Conservation (phyloP, 1,284 basidiomycete genomes). For the Puccinia coronata region DNA sequence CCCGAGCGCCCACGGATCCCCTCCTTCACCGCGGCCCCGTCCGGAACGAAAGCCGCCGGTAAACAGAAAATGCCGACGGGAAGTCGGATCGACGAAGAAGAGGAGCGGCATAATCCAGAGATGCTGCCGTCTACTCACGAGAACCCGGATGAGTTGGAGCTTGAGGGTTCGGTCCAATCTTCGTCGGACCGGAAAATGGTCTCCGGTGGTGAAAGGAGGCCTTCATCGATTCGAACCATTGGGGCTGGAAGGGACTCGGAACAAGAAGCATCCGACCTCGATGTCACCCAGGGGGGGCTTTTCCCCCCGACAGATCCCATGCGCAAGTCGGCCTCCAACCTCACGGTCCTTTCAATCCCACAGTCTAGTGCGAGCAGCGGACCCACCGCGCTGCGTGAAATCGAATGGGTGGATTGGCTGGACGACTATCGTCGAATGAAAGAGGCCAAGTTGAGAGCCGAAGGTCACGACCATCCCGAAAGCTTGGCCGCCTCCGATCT, state of each 20-base stretch:
- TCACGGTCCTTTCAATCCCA: conserved; percentile 49
- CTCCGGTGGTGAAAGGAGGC: background rate
- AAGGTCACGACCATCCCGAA: conserved; percentile 51
- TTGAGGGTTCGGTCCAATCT: conserved; percentile 4
- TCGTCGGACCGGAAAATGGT: conserved; percentile 1
- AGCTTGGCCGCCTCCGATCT: conserved; percentile 13
- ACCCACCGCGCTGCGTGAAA: conserved; percentile 58
- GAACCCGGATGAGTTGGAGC: background rate
- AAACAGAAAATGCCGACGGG: conserved; percentile 7
- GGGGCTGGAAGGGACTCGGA: conserved; percentile 4
- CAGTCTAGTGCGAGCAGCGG: conserved; percentile 54
- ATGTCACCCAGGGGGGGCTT: background rate
- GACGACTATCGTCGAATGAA: conserved; percentile 65
- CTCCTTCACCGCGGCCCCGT: conserved; percentile 9
- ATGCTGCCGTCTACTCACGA: background rate
- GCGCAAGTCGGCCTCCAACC: conserved; percentile 30
- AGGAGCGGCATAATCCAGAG: conserved; percentile 6
- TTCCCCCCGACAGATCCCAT: conserved; percentile 12
- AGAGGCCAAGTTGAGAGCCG: conserved; percentile 63
- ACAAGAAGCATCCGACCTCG: conserved; percentile 1
- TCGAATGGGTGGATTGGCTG: conserved; percentile 67
- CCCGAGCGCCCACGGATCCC: conserved; percentile 29
- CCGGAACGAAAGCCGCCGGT: background rate
- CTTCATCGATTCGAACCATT: conserved; percentile 20
- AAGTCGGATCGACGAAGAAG: conserved; percentile 31